Conservation (phyloP, 257 asterid species). For the Lycium barbarum region DNA sequence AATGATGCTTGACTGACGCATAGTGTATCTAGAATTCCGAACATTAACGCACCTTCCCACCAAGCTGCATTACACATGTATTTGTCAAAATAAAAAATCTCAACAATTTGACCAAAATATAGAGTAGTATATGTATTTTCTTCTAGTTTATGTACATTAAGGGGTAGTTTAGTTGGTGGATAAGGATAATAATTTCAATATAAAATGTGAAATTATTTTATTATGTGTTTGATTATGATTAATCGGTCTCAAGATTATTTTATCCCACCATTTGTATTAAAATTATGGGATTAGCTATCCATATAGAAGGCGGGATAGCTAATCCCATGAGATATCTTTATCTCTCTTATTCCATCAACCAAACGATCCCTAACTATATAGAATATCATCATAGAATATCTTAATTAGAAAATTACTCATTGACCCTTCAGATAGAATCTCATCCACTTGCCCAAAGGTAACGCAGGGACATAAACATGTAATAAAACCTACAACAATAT, state of each 20-base stretch:
- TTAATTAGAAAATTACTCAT: constrained; percentile 29
- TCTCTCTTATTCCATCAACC: too few species aligned
- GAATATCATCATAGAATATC: constrained; percentile 6
- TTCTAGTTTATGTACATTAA: neutral
- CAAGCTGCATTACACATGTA: constrained; percentile 30
- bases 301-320: too few species aligned
- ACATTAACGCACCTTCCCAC: constrained; percentile 38
- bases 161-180: too few species aligned
- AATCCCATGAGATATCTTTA: too few species aligned
- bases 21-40: neutral
- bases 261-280: too few species aligned
- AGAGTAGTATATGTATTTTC: neutral
- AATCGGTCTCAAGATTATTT: too few species aligned
- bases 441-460: constrained; percentile 39
- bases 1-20: constrained; percentile 25
- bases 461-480: constrained; percentile 37
- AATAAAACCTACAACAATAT: constrained; percentile 33
- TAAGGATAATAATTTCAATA: too few species aligned
- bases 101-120: neutral
- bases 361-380: neutral
- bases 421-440: constrained; percentile 40
- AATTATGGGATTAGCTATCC: too few species aligned
- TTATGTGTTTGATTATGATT: too few species aligned
- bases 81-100: neutral
- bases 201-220: too few species aligned